Base-by-base conservation (phyloP, 2,329 filamentous ascomycete genomes). In the Venturia aucupariae region DNA sequence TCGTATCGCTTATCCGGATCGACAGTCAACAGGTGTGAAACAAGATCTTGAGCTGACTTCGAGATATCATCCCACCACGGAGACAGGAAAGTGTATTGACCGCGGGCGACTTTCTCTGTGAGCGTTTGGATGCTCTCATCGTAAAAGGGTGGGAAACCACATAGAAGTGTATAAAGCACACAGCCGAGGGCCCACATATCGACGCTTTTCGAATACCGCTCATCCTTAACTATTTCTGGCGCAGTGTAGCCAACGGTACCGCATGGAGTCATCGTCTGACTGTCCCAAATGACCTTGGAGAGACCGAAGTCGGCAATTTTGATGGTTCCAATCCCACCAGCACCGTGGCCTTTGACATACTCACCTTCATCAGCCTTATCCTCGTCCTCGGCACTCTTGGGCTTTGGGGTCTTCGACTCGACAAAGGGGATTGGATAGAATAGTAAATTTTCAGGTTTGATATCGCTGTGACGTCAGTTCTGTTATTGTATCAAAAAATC, bases 41-140 rank as follows among this genome's bases (percentile, higher is more conserved):
- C 93, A 11, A 99, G 81, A 71, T 99, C 93, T 75, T 97, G 91
- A 0, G 94, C 94, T 3, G 90, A 88, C 74, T 94, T 92, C 66
- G 93, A 97, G 67, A 99, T 97, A 65, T 97, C 92, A 70, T 99
- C 94, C 94, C 94, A 99, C 94, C 94, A 99, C 0, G 94, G 94
- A 2, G 93, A 97, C 54, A 99, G 79, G 80, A 99, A 99, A 0
- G 94, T 97, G 75, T 94, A 99, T 78, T 97, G 92, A 60, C 94
- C 94, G 71, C 90, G 88, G 38, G 94, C 94, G 22, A 99, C 94
- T 81, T 99, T 99, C 74, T 99, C 93, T 1, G 94, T 97, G 66
- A 99, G 84, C 0, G 96, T 89, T 72, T 96, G 92, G 69, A 99
- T 97, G 72, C 91, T 96, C 78, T 99, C 94, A 70, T 99, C 94